These are phyloP conservation scores for Penicillium macrosclerotiorum DNA, from an alignment of 495 filamentous ascomycete species.

Conservation along the genomic window DNA sequence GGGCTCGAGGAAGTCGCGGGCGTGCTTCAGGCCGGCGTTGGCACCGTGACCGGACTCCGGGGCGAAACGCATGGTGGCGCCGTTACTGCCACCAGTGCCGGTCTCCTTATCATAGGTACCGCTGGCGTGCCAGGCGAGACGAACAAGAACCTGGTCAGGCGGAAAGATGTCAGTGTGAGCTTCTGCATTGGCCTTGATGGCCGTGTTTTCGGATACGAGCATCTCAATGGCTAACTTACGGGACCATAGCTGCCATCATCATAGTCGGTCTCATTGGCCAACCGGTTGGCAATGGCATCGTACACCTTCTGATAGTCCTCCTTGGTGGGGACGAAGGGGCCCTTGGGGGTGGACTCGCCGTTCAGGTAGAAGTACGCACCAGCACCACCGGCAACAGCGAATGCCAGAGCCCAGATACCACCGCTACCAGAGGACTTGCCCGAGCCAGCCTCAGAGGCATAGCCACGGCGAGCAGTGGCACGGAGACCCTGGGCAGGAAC, in stretches of 20 bases:
- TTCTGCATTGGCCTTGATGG: not conserved
- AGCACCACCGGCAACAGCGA: slow-evolving; percentile 61
- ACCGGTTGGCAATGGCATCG: slow-evolving; percentile 71
- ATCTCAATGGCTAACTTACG: slow-evolving; percentile 38
- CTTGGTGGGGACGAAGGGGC: slow-evolving; percentile 67
- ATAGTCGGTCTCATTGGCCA: slow-evolving; percentile 91
- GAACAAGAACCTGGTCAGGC: slow-evolving; percentile 59
- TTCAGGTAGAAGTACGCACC: slow-evolving; percentile 70
- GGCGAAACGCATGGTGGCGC: slow-evolving; percentile 95
- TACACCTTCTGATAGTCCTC: slow-evolving; percentile 97
- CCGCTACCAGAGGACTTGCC: slow-evolving; percentile 48
- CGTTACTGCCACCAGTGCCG: slow-evolving; percentile 89
- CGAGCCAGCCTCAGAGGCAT: slow-evolving; percentile 64
- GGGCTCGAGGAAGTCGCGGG: slow-evolving; percentile 89
- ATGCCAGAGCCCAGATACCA: slow-evolving; percentile 50
- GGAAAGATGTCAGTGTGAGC: not conserved
- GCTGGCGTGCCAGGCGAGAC: slow-evolving; percentile 84
- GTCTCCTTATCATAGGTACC: slow-evolving; percentile 90
- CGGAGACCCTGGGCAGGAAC: slow-evolving; percentile 63
- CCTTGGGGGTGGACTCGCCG: slow-evolving; percentile 43
- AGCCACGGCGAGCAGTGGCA: slow-evolving; percentile 66
- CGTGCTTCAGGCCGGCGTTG: slow-evolving; percentile 85
- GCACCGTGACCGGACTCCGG: slow-evolving; percentile 92
- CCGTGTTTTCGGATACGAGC: too few species aligned
- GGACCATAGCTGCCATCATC: slow-evolving; percentile 97